These are phyloP conservation scores for Quercus agrifolia DNA, from an alignment of 306 rosid genomes.

Conservation along the genomic window DNA sequence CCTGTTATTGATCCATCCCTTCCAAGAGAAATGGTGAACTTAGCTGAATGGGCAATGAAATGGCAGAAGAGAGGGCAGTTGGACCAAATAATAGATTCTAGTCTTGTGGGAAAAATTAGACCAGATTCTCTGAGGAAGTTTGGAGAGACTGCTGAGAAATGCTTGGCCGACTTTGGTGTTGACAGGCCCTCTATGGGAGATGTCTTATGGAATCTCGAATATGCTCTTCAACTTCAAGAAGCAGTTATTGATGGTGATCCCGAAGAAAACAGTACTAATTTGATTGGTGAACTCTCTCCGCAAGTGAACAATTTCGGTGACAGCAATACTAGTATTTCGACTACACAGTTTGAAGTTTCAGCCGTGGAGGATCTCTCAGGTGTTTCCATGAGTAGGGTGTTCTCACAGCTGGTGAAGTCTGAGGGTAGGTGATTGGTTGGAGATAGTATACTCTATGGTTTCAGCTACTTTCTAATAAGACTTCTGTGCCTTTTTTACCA, in stretches of 20 bases:
- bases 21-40: slow-evolving; percentile 79
- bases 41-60: slow-evolving; percentile 95
- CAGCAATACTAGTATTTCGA: slow-evolving; percentile 38
- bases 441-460: slow-evolving; percentile 2
- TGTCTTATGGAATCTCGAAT: slow-evolving; percentile 83
- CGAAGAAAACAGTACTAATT: slow-evolving; percentile 81
- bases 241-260: slow-evolving; percentile 62
- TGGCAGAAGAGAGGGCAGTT: slow-evolving; percentile 81
- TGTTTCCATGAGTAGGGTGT: slow-evolving; percentile 86
- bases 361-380: slow-evolving; percentile 73
- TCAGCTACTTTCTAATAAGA: slow-evolving; percentile 12
- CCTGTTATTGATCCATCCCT: slow-evolving; percentile 90
- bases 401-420: slow-evolving; percentile 82
- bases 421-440: slow-evolving; percentile 64
- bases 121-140: slow-evolving; percentile 82
- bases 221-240: slow-evolving; percentile 81
- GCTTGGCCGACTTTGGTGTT: slow-evolving; percentile 79
- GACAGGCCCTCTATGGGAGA: slow-evolving; percentile 95
- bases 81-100: slow-evolving; percentile 68
- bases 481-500: slow-evolving; percentile 22
- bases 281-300: slow-evolving; percentile 81
- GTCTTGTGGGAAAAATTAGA: slow-evolving; percentile 59
- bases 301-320: slow-evolving; percentile 60
- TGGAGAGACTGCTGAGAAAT: slow-evolving; percentile 87
- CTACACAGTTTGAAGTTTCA: slow-evolving; percentile 34